Percentiles rank a stretch among this genome's conserved stretches.
These are phyloP conservation scores for Pisolithus orientalis DNA, from an alignment of 768 basidiomycete species.

Conservation along the genomic window DNA sequence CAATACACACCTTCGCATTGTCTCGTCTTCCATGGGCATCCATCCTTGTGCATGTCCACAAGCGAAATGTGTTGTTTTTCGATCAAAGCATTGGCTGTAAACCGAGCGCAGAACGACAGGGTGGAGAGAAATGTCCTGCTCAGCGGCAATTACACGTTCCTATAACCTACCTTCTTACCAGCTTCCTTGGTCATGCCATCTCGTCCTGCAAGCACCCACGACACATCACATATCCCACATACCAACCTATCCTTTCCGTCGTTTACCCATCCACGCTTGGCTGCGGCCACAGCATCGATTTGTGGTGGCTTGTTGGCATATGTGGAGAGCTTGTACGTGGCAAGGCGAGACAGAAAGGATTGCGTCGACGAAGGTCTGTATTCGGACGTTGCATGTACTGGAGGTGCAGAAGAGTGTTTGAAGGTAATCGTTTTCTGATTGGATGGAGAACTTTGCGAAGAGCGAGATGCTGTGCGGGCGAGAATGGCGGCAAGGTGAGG, in stretches of 20 bases:
- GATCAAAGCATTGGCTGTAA: constrained; percentile 57
- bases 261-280: constrained; percentile 80
- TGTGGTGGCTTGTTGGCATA: constrained; percentile 71
- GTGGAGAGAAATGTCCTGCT: neutral
- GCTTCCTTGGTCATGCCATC: constrained; percentile 73
- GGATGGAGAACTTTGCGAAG: constrained; percentile 9
- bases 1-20: constrained; percentile 68
- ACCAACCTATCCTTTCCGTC: constrained; percentile 75
- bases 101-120: neutral
- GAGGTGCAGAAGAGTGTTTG: constrained; percentile 29
- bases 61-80: constrained; percentile 67
- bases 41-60: constrained; percentile 68
- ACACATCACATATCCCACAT: constrained; percentile 63
- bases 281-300: constrained; percentile 74
- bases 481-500: constrained; percentile 71
- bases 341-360: constrained; percentile 67
- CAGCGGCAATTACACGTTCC: constrained; percentile 5
- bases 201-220: constrained; percentile 67
- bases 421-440: constrained; percentile 46
- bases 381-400: constrained; percentile 38
- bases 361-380: constrained; percentile 75
- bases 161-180: constrained; percentile 47
- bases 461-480: constrained; percentile 51
- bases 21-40: constrained; percentile 77
- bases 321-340: constrained; percentile 73